phyloP scores from a whole-genome alignment of 2,329 filamentous ascomycete species.

The Cordyceps cateniannulata region DNA sequence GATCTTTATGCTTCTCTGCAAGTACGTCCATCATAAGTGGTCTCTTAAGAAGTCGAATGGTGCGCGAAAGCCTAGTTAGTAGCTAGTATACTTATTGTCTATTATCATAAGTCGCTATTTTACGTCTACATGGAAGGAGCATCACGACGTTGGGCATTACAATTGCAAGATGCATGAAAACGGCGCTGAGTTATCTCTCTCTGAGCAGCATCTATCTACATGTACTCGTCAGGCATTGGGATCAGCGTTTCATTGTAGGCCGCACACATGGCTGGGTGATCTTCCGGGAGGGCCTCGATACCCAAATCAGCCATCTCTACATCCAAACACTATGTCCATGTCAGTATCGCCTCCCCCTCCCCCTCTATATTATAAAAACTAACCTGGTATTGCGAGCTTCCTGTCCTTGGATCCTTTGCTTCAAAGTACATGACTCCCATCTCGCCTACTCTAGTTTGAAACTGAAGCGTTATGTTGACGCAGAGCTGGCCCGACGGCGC shows the following conservation, averaged over 20 bases:
- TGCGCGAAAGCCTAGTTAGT: too few species aligned
- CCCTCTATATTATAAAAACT: neutral
- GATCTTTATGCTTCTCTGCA: too few species aligned
- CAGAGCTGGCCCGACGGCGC: slow-evolving; percentile 1
- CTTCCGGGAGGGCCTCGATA: neutral
- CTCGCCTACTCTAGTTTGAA: neutral
- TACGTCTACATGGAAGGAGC: neutral
- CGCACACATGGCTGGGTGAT: slow-evolving; percentile 5
- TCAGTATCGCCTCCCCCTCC: neutral
- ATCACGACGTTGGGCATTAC: neutral
- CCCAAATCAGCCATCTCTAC: neutral
- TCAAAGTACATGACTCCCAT: slow-evolving; percentile 6
- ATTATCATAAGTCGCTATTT: too few species aligned
- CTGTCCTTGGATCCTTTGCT: neutral
- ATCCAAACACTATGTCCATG: neutral
- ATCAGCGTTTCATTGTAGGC: slow-evolving; percentile 8
- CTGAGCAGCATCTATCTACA: neutral
- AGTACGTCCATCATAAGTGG: too few species aligned
- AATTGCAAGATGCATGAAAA: neutral
- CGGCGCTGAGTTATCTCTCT: neutral
- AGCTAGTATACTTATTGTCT: too few species aligned
- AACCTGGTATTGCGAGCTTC: neutral
- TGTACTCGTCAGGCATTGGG: slow-evolving; percentile 1
- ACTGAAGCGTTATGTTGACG: neutral
- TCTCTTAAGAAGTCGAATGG: too few species aligned